A percentile compares a stretch with the other conserved stretches of the same genome.
Conservation (phyloP, 257 asterid genomes). For the Solanum ossicruentum region DNA sequence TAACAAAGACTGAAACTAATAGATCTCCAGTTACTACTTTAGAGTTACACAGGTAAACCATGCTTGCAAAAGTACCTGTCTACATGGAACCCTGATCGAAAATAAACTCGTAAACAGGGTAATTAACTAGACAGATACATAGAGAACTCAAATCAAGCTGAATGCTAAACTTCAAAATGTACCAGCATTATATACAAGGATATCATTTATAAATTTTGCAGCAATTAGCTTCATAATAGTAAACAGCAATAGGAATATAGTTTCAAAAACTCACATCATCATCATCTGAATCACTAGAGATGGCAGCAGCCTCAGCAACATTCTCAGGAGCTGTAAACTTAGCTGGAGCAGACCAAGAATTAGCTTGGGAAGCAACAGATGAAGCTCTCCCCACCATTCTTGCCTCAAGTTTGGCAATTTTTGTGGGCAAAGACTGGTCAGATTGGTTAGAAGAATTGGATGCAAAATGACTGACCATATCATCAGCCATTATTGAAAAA, state of each 20-base stretch:
- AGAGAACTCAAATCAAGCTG: background rate
- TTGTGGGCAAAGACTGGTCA: slow-evolving; percentile 54
- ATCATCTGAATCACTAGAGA: slow-evolving; percentile 65
- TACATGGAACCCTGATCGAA: background rate
- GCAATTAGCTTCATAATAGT: background rate
- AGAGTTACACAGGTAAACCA: background rate
- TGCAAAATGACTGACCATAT: slow-evolving; percentile 54
- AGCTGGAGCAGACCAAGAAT: slow-evolving; percentile 29
- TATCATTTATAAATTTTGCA: background rate
- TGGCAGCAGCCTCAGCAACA: slow-evolving; percentile 34
- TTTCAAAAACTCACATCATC: slow-evolving; percentile 55
- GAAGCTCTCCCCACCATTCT: slow-evolving; percentile 66
- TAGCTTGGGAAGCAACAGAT: slow-evolving; percentile 44
- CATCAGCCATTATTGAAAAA: slow-evolving; percentile 54
- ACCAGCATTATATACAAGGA: background rate
- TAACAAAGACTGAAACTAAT: background rate
- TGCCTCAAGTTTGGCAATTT: slow-evolving; percentile 90
- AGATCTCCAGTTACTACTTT: background rate
- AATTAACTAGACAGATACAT: background rate
- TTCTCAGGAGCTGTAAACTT: slow-evolving; percentile 25
- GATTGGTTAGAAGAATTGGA: slow-evolving; percentile 94
- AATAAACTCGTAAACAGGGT: background rate
- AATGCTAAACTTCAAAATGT: background rate
- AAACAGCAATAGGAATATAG: background rate
- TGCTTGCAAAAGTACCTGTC: background rate